phyloP scores from a whole-genome alignment of 306 rosid species.

The Spatholobus suberectus region DNA sequence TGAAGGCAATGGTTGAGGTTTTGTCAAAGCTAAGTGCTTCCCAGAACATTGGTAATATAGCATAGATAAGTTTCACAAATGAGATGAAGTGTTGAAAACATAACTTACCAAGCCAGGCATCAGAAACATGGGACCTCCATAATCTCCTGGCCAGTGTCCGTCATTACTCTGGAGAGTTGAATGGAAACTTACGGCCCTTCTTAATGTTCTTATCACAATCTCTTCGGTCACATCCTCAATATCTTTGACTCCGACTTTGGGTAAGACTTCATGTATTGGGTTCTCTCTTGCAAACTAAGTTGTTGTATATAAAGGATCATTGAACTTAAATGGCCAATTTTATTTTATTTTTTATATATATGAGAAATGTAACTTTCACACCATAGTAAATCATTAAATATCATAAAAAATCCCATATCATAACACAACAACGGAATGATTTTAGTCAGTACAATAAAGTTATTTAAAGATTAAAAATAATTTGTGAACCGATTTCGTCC shows the following conservation, averaged over 20 bases:
- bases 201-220: conserved; percentile 55
- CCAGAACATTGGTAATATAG: conserved; percentile 1
- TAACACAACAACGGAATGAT: neutral
- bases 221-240: conserved; percentile 64
- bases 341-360: neutral
- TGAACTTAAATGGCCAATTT: neutral
- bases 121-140: conserved; percentile 97
- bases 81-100: conserved; percentile 15
- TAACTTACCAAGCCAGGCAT: conserved; percentile 82
- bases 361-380: conserved; percentile 14
- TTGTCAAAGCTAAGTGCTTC: neutral
- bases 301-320: neutral
- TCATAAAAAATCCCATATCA: neutral
- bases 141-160: conserved; percentile 97
- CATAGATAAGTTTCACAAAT: conserved; percentile 26
- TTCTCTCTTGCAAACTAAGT: conserved; percentile 70
- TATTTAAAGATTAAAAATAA: too few relatives aligned
- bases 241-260: conserved; percentile 75
- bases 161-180: conserved; percentile 76
- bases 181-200: conserved; percentile 71
- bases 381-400: neutral
- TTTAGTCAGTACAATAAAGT: too few relatives aligned
- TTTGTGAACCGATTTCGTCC: too few relatives aligned
- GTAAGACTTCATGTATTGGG: conserved; percentile 44
- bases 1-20: neutral